Base-by-base conservation (phyloP, 2,329 filamentous ascomycete species). In the Colletotrichum higginsianum region DNA sequence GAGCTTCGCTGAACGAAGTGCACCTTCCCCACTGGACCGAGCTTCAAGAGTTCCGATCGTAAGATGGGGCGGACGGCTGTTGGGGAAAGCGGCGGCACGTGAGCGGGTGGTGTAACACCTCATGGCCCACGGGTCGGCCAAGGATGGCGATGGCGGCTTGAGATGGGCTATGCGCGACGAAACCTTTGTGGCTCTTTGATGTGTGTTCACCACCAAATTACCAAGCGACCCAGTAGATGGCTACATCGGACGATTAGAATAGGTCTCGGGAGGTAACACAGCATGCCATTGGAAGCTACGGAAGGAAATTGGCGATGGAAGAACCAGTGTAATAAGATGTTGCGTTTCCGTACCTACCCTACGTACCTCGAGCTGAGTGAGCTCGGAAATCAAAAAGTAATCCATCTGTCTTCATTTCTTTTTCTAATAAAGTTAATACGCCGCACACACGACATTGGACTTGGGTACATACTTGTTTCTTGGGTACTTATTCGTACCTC, bases 131-230 rank as follows among this genome's bases (percentile, higher is more conserved):
- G 30, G 13, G 16, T 50, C 46, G 18, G 23, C 18, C 62, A 42
- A 44, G 52, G 40, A 61, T 66, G 35, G 18, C 21, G n/a, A 35
- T 18, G 55, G 46, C 63, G 63, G 63, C 30, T 58, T 60, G 63
- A 42, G 55, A 42, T 58, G 42, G 35, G 52, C 11, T 7, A 23
- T 64, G 61, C 40, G 56, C 16, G 13, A 30, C 23, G 26, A 35
- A 53, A 44, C 42, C 21, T 15, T 26, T 18, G 16, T 46, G 16
- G 50, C 9, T 42, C 47, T 40, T 23, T 21, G 44, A 61, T 30
- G 35, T 38, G 35, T 38, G 9, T 38, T 38, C 35, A 38, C 9
- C 35, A 38, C 35, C 8, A 38, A 38, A 38, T 38, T 38, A 38
- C 9, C 35, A 11, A 38, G 35, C 8, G 35, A 38, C 35, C 9